phyloP scores from a whole-genome alignment of 345 rosid species.

The Salix dunnii region DNA sequence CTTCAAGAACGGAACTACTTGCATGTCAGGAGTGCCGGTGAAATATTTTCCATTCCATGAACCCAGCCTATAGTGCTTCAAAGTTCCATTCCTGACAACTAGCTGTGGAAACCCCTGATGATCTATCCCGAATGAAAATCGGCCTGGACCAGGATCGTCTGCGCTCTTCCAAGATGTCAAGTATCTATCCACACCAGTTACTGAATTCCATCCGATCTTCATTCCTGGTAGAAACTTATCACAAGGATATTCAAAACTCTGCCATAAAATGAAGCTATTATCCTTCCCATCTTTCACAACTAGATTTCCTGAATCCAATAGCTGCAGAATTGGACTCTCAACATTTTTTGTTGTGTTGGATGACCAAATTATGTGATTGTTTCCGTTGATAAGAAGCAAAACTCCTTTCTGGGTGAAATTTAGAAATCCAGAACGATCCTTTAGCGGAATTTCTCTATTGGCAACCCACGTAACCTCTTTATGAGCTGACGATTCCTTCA shows the following conservation, averaged over 20 bases:
- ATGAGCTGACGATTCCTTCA: no score
- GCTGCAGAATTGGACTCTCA: background rate
- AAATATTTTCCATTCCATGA: conserved; percentile 30
- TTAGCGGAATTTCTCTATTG: conserved; percentile 15
- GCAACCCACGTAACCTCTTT: no score
- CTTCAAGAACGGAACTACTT: background rate
- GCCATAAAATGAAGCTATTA: conserved; percentile 3
- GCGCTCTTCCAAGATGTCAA: conserved; percentile 20
- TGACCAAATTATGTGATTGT: background rate
- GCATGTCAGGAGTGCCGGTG: conserved; percentile 8
- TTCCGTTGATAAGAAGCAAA: background rate
- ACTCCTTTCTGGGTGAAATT: conserved; percentile 3
- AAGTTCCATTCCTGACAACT: conserved; percentile 2
- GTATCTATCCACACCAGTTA: conserved; percentile 4
- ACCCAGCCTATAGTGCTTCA: conserved; percentile 9
- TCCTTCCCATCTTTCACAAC: conserved; percentile 5
- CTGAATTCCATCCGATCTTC: conserved; percentile 10
- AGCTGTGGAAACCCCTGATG: conserved; percentile 24
- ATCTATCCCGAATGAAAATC: conserved; percentile 12
- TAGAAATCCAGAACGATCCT: conserved; percentile 3
- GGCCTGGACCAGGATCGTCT: conserved; percentile 22
- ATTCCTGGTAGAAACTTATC: conserved; percentile 19
- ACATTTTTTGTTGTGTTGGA: background rate
- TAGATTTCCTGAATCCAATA: conserved; percentile 23
- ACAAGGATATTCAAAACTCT: conserved; percentile 23